A percentile compares a stretch with the other conserved stretches of the same genome.
Conservation (phyloP, 2,329 filamentous ascomycete genomes). For the Talaromyces sp. region DNA sequence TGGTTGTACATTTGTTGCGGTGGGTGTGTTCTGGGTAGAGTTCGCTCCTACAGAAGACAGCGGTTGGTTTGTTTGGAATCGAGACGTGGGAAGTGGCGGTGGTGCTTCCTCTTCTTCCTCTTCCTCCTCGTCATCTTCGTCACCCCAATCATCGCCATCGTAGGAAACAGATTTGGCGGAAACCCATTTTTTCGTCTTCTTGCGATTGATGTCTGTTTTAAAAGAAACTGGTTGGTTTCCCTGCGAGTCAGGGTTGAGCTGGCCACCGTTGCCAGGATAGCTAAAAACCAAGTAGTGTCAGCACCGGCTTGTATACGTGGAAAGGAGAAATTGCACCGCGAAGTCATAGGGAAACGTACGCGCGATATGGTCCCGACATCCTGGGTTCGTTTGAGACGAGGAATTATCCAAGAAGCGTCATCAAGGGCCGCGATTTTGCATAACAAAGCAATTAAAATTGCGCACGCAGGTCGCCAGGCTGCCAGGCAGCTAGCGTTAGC, state of each 20-base stretch:
- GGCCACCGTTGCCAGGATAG: constrained; percentile 13
- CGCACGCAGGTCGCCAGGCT: neutral
- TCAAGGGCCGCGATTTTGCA: neutral
- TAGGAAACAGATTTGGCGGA: constrained; percentile 82
- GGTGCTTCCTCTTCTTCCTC: constrained; percentile 34
- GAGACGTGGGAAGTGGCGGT: constrained; percentile 22
- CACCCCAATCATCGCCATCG: constrained; percentile 91
- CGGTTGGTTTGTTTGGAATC: constrained; percentile 8
- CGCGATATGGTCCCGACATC: constrained; percentile 11
- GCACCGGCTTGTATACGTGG: neutral
- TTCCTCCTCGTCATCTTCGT: constrained; percentile 54
- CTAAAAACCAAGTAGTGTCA: neutral
- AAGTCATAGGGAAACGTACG: constrained; percentile 3
- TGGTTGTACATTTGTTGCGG: neutral
- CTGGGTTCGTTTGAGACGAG: neutral
- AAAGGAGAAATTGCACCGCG: neutral
- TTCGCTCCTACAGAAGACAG: neutral
- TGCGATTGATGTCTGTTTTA: constrained; percentile 78
- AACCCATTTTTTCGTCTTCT: constrained; percentile 92
- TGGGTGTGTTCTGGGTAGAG: constrained; percentile 20
- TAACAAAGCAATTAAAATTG: neutral
- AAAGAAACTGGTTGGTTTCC: constrained; percentile 53
- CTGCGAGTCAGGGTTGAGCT: constrained; percentile 21
- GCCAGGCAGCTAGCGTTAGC: neutral
- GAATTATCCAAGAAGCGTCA: neutral